These are phyloP conservation scores for Geosmithia putterillii DNA, from an alignment of 2,329 filamentous ascomycete genomes.

Conservation along the genomic window DNA sequence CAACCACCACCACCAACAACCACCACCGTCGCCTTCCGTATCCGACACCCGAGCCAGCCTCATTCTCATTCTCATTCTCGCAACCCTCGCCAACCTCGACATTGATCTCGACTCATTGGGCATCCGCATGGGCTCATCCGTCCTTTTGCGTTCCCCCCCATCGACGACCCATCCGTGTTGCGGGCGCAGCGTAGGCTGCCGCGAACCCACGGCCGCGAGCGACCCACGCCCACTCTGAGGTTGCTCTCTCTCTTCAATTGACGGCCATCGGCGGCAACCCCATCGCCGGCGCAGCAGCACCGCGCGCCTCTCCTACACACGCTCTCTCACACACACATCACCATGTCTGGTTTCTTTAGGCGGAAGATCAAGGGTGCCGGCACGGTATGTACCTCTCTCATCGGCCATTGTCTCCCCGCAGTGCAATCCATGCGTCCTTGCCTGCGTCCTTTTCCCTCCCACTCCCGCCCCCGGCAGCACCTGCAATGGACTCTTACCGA, in stretches of 20 bases:
- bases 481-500: conserved; percentile 15
- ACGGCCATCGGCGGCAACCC: neutral
- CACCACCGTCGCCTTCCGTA: no score
- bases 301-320: neutral
- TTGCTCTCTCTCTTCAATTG: neutral
- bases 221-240: neutral
- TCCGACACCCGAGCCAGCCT: no score
- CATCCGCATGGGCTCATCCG: neutral
- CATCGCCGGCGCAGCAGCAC: neutral
- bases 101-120: no score
- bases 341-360: conserved; percentile 46
- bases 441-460: conserved; percentile 3
- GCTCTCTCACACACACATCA: conserved; percentile 7
- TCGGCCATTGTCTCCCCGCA: neutral
- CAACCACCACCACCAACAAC: no score
- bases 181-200: neutral
- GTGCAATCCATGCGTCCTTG: neutral
- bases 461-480: conserved; percentile 3
- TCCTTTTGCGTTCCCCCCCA: no score
- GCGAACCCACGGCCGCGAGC: neutral
- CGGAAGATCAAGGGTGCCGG: conserved; percentile 44
- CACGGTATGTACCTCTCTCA: conserved; percentile 31
- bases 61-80: no score
- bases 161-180: no score
- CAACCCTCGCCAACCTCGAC: no score